phyloP scores from a whole-genome alignment of 78 protist genomes.

The Dictyostelium intermedium region DNA sequence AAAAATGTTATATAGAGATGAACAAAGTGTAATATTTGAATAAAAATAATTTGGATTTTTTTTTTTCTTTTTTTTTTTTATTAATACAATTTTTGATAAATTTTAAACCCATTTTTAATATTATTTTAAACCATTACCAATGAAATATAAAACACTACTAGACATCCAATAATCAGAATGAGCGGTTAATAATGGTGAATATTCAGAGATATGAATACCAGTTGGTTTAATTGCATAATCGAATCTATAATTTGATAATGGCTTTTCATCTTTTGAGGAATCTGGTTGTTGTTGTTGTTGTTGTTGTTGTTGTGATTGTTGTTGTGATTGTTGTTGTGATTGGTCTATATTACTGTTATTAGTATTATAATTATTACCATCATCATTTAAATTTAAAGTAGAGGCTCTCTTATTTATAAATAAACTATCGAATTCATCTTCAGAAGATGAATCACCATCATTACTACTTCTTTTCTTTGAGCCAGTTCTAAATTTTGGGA shows the following conservation, averaged over 20 bases:
- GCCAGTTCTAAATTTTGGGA: background rate
- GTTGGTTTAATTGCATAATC: constrained; percentile 49
- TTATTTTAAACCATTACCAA: background rate
- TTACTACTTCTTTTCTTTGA: background rate
- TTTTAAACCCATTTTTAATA: too few species aligned
- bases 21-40: too few species aligned
- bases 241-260: constrained; percentile 36
- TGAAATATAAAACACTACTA: constrained; percentile 12
- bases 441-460: background rate
- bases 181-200: background rate
- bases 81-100: background rate
- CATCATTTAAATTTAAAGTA: background rate
- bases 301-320: background rate
- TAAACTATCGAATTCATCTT: background rate
- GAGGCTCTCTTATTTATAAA: background rate
- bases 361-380: background rate
- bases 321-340: background rate
- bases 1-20: too few species aligned
- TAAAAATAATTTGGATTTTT: too few species aligned
- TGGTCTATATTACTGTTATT: background rate
- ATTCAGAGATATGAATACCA: constrained; percentile 35
- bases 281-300: background rate
- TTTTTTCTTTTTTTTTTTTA: background rate
- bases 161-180: constrained; percentile 38
- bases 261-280: background rate